Evolutionary conservation across 768 basidiomycete species (phyloP), one percentile per base, ranked within the genome.

Genomic region (Omphalotus guepiniiformis): DNA sequence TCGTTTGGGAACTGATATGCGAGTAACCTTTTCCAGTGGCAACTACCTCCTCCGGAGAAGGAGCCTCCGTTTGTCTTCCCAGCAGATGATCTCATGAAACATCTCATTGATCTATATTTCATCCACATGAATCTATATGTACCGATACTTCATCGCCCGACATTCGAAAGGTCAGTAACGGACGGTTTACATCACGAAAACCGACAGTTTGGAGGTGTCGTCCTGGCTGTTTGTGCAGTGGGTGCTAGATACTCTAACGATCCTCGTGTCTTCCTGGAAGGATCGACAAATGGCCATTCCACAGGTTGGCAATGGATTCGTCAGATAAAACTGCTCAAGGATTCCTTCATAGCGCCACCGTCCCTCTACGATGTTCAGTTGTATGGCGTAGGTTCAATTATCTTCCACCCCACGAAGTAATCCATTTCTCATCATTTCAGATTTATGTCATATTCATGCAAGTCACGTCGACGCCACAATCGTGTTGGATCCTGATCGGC

Each of bases 301-400:
- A 26, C 23, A 26, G 50, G 50, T 4, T 51, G 50, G 39, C 65
- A 67, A 16, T 76, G 67, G 55, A 67, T 73, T 47, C 60, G 63
- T 21, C 72, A 75, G 53, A 70, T 82, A 12, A 67, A 80, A 44
- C 69, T 73, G 58, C 70, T 79, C 40, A 72, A 75, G 30, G 69
- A 70, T 58, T 70, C 67, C 0, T 60, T 79, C 29, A 64, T 80
- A 12, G 66, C 69, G 0, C 71, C 75, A 3, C 77, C 82, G 2
- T 55, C 69, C 18, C 56, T 83, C 50, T 74, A 72, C 59, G 82
- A 83, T 51, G 60, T 85, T 34, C 83, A 85, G 57, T 65, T 66
- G 11, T 72, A 71, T 56, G 61, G 67, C 59, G 71, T 72, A 54
- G 46, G 66, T 63, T 29, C 49, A 4, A 44, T 38, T 36, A 15